Evolutionary conservation across 176 grass and related monocot genomes (phyloP), one percentile per base, ranked within the genome.

Genomic region (Oropetium thomaeum): DNA sequence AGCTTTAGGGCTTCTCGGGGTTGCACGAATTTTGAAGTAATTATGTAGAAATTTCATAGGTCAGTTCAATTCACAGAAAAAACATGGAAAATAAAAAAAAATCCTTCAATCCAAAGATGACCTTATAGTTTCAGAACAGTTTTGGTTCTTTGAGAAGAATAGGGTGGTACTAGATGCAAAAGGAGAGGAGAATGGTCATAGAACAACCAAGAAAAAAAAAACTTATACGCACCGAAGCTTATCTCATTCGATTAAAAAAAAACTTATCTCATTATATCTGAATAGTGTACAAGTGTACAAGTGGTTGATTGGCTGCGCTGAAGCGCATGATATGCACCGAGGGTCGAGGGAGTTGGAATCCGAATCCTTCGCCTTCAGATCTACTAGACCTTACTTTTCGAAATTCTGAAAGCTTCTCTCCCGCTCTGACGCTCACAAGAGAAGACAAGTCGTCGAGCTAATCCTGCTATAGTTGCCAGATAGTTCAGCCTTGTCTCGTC

Each of bases 321-420:
- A 74, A 75, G 57, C 29, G 58, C 73, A 3, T 62, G 57, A 44
- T 31, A 33, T 30, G 3, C 6, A 58, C 55, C 2, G 55, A 28
- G 25, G 15, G n/a, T n/a, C n/a, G n/a, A 15, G 30, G 28, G 19
- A 62, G 73, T 34, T 48, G 58, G 73, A 63, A 76, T 76, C 58
- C 4, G 29, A 75, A 62, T 47, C 39, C 28, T 48, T 62, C 73
- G 23, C 39, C 5, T 31, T 40, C 28, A 75, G 17, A 48, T 29
- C 39, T 13, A 12, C 39, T 13, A 12, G 11, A 62, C 57, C 40
- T 75, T 45, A 22, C 72, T 44, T 22, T n/a, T 17, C 11, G 12
- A 62, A 75, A 75, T 34, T 33, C 73, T 62, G 5, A 38, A 43
- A 43, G 71, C 39, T 62, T 15, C 12, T 26, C 12, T 14, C 25